Evolutionary conservation across 805 yeast species (phyloP), one percentile per base, ranked within the genome.

Genomic region (Ogataea sp.): DNA sequence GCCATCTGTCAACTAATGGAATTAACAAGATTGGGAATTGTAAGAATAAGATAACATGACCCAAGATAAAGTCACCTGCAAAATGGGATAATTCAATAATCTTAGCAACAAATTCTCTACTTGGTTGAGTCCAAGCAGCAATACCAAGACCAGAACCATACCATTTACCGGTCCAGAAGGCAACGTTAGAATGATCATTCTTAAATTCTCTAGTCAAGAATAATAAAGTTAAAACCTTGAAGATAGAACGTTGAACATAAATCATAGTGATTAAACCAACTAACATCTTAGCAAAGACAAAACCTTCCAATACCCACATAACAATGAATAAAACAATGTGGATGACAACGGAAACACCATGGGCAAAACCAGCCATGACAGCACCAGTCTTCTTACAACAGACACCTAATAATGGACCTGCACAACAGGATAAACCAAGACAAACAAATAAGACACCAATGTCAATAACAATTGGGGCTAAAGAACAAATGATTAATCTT

Each of bases 111-210:
- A 86, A 86, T 70, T 93, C 99, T 73, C 99, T 86, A 39, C 84
- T 59, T 46, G 98, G 98, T 70, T 90, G 97, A 26, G 97, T 81
- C 73, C 84, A 76, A 17, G 97, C 96, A 75, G 82, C 78, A 78
- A 81, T 79, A 43, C 97, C 98, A 64, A 90, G 67, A 57, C 95
- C 93, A 44, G 85, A 72, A 43, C 95, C 93, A 63, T 89, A 88
- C 99, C 99, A 93, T 67, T 88, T 89, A 74, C 99, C 99, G 42
- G 96, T 85, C 99, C 99, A 93, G 94, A 95, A 93, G 23, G 98
- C 97, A 52, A 95, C 83, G 70, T 93, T 93, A 28, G 97, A 72
- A 58, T 81, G 86, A 66, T 90, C 97, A 54, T 84, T 85, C 80
- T 87, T 87, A 73, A 88, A 88, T 69, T 93, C 99, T 71, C 98